Base-by-base conservation (phyloP, 73 alveolate species). In the Paramecium tetraurelia region DNA sequence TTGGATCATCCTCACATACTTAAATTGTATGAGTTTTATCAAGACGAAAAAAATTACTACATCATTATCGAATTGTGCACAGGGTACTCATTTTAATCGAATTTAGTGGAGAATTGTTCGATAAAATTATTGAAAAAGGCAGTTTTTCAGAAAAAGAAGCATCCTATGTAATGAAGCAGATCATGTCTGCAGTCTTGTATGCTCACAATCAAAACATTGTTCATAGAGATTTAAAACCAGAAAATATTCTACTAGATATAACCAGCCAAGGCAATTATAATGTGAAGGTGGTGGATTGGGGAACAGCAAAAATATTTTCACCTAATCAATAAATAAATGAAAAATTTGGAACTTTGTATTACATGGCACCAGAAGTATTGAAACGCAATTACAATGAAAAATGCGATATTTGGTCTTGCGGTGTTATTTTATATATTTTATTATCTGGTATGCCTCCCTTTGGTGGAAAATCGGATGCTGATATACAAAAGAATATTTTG, bases 21-120 rank as follows among this genome's bases (percentile, higher is more conserved):
- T 16, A 93, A 77, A 46, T 22, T 93, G 20, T 92, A 92, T 63
- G 96, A 93, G 69, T 80, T 58, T 16, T 93, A 92, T 48, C 58
- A 93, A 59, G 96, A 90, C 44, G 71, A 57, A 20, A 86, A 86
- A n/a, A 92, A 89, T 69, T 93, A 75, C 59, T 92, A 83, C 50
- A 72, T 93, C 9, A 85, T 93, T 14, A 77, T 94, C 9, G 96
- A 93, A 85, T 41, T 93, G 38, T 93, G 96, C 38, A 92, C 94
- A 50, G 96, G 95, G 93, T 85, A 85, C 14, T 10, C 10, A 11
- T 57, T n/a, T 22, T 20, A 8, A 59, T 72, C 7, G 31, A 24
- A 31, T 33, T 40, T 36, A 69, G 98, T 22, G 99, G 99, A 29
- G 99, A 98, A 92, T 95, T 98, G 44, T 98, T 95, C 86, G 98